phyloP scores from a whole-genome alignment of 2,329 filamentous ascomycete species.

The Ophiocordyceps camponoti-leonardi region DNA sequence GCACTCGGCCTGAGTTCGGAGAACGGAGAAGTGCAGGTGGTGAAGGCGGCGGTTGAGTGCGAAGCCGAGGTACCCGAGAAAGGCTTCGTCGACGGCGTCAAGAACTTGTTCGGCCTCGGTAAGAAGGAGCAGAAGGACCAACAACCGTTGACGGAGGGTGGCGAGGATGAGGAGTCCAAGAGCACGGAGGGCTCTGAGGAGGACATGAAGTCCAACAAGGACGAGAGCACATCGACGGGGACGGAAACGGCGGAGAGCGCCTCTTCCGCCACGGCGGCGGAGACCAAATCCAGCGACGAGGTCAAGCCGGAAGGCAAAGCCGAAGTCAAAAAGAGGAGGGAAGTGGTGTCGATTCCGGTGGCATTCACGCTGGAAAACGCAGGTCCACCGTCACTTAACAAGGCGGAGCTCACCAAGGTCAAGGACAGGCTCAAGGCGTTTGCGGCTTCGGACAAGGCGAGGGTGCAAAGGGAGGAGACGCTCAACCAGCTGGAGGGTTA shows the following conservation, averaged over 20 bases:
- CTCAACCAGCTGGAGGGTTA: conserved; percentile 87
- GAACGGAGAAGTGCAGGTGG: conserved; percentile 65
- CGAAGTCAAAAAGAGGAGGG: conserved; percentile 38
- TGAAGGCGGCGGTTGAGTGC: conserved; percentile 65
- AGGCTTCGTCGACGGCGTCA: conserved; percentile 79
- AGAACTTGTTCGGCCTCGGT: conserved; percentile 90
- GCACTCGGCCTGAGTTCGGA: conserved; percentile 53
- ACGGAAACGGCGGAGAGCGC: not conserved
- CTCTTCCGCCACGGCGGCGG: not conserved
- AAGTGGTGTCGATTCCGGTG: conserved; percentile 37
- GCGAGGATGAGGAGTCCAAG: conserved; percentile 21
- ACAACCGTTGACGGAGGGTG: conserved; percentile 53
- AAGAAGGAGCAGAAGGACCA: conserved; percentile 67
- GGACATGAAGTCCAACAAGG: conserved; percentile 19
- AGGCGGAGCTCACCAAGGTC: conserved; percentile 29
- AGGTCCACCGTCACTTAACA: conserved; percentile 31
- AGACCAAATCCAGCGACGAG: conserved; percentile 19
- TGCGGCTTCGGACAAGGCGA: conserved; percentile 65
- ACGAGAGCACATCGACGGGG: conserved; percentile 11
- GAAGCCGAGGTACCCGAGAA: conserved; percentile 58
- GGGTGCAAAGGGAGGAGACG: conserved; percentile 64
- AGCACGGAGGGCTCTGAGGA: conserved; percentile 14
- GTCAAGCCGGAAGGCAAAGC: conserved; percentile 30
- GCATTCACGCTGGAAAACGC: conserved; percentile 29
- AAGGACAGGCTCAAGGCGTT: conserved; percentile 69